Base-by-base conservation (phyloP, 768 basidiomycete genomes). In the Tubosaeta brunneosetosa region DNA sequence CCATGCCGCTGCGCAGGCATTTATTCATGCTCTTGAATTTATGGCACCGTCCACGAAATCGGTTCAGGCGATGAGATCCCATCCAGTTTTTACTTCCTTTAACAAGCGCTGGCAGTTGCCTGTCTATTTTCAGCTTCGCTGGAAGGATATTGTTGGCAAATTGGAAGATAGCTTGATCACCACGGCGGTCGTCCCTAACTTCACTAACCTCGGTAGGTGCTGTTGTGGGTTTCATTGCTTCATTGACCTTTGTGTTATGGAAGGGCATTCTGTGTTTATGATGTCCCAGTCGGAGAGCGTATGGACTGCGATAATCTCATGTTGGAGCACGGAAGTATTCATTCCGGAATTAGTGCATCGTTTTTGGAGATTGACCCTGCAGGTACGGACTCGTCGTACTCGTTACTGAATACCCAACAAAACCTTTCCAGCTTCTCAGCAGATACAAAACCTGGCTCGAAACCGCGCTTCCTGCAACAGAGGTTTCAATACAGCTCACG, bases 121-220 rank as follows among this genome's bases (percentile, higher is more conserved):
- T 1, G 88, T 98, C 9, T 98, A 98, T 66, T 98, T 95, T 67
- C 97, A 99, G 63, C 74, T 99, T 55, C 81, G 95, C 41, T 95
- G 94, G 92, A 97, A 97, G 70, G 95, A 97, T 63, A 89, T 95
- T 47, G 83, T 94, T 0, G 72, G 78, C 1, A 77, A 74, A 46
- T 71, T 97, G 14, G 97, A 99, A 71, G 84, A 86, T 12, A 69
- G 73, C 2, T 70, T 98, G 13, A 64, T 69, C 16, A 61, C 63
- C 17, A 68, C 73, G 22, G 69, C 69, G 40, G 63, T 85, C 22
- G 77, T 78, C 42, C 66, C 75, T 12, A 49, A 57, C 44, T 16
- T 32, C 10, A 42, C 68, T 17, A 64, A 69, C 25, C 73, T 71
- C 65, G 77, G 85, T 82, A 44, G 47, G 65, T 27, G 33, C 14